A percentile compares a stretch with the other conserved stretches of the same genome.
These are phyloP conservation scores for Teratosphaeria gauchensis DNA, from an alignment of 2,329 filamentous ascomycete genomes.

Conservation along the genomic window DNA sequence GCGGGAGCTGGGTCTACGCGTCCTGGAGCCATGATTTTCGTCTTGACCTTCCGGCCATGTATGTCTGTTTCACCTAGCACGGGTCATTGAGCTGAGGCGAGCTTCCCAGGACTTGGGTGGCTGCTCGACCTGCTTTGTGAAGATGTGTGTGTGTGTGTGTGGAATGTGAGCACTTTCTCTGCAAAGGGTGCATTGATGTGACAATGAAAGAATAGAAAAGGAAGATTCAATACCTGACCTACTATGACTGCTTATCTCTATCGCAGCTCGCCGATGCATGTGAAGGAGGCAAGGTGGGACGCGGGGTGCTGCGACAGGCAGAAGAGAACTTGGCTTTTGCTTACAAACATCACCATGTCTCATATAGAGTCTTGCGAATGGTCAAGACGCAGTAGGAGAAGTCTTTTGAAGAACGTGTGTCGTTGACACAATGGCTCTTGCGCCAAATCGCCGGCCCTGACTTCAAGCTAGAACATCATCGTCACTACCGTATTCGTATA, in stretches of 20 bases:
- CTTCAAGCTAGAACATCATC: too few relatives aligned
- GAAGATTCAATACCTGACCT: background rate
- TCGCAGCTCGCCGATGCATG: background rate
- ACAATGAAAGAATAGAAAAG: background rate
- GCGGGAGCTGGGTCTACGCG: conserved; percentile 39
- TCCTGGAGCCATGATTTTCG: conserved; percentile 47
- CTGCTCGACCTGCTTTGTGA: background rate
- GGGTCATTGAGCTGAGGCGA: background rate
- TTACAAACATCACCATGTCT: background rate
- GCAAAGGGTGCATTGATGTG: background rate
- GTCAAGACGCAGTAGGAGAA: too few relatives aligned
- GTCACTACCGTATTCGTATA: too few relatives aligned
- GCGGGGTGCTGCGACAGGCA: background rate
- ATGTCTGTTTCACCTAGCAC: background rate
- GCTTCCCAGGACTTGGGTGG: background rate
- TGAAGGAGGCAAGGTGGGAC: background rate
- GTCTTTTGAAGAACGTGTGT: too few relatives aligned
- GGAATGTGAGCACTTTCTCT: background rate
- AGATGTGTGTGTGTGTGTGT: background rate
- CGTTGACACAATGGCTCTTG: too few relatives aligned
- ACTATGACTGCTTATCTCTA: background rate
- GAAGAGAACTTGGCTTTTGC: background rate
- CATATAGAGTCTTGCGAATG: too few relatives aligned
- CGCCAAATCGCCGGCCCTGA: too few relatives aligned
- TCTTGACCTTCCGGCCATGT: background rate